Percentiles rank a stretch among this genome's conserved stretches.
phyloP scores from a whole-genome alignment of 164 flowering plant species.

The Houttuynia cordata region DNA sequence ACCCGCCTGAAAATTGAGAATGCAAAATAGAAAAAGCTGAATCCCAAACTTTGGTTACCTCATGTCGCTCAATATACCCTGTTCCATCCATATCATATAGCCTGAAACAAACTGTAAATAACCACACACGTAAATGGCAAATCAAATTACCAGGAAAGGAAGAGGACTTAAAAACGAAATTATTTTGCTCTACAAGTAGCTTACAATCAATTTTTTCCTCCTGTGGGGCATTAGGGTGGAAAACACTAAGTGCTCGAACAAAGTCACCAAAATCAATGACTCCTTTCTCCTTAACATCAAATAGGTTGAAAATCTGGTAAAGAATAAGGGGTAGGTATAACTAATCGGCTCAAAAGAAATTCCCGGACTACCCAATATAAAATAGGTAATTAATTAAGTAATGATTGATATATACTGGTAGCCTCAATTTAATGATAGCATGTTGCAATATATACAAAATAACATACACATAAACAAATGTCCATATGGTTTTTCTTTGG shows the following conservation, averaged over 20 bases:
- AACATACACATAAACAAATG: too few relatives aligned
- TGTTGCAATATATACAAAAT: too few relatives aligned
- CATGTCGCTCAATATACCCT: conserved; percentile 92
- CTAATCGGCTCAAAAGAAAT: neutral
- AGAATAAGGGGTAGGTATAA: neutral
- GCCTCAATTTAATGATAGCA: too few relatives aligned
- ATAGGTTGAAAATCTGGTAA: conserved; percentile 83
- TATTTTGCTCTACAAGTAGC: conserved; percentile 10
- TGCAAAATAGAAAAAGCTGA: neutral
- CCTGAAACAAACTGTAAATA: conserved; percentile 59
- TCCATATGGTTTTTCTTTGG: too few relatives aligned
- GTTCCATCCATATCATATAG: conserved; percentile 86
- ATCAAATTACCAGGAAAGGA: neutral
- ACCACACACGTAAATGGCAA: neutral
- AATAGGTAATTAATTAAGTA: too few relatives aligned
- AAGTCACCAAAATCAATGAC: conserved; percentile 93
- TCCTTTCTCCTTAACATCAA: conserved; percentile 78
- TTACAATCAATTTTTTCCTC: conserved; percentile 89
- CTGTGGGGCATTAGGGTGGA: conserved; percentile 79
- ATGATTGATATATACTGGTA: too few relatives aligned
- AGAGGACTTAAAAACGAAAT: neutral
- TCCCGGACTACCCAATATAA: neutral
- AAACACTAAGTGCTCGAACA: conserved; percentile 74
- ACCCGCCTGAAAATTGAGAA: neutral
- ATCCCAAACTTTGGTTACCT: conserved; percentile 27